Percentiles rank a stretch among this genome's conserved stretches.
Conservation (phyloP, 2,329 filamentous ascomycete species). For the Fusarium sp. region DNA sequence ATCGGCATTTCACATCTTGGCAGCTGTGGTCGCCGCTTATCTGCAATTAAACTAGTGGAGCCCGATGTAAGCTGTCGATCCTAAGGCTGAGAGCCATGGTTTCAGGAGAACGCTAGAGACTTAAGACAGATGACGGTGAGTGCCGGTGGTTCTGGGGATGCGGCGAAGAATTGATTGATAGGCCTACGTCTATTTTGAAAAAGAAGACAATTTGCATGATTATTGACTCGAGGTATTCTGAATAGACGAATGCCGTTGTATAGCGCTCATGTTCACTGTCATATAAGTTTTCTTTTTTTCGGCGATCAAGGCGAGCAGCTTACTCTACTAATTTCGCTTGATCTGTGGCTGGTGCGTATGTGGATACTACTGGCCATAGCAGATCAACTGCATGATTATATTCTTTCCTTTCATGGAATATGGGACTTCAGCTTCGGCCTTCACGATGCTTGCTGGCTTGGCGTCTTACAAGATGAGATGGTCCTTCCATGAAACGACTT, state of each 20-base stretch:
- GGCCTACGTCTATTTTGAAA: no score
- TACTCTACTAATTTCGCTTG: background rate
- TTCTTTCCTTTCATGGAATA: background rate
- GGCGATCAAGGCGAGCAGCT: background rate
- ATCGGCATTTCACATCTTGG: background rate
- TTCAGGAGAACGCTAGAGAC: background rate
- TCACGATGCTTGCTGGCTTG: background rate
- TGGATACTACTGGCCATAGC: background rate
- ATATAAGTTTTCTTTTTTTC: no score
- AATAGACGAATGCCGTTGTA: no score
- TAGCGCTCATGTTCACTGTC: no score
- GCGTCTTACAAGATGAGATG: background rate
- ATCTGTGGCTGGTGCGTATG: rapidly evolving
- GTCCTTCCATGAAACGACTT: rapidly evolving
- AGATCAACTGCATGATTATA: background rate
- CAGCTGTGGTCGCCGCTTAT: slow-evolving; percentile 7
- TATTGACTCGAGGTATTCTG: no score
- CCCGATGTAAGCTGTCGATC: slow-evolving; percentile 8
- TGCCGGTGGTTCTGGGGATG: background rate
- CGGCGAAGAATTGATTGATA: background rate
- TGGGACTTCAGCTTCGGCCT: background rate
- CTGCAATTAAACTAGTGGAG: slow-evolving; percentile 3
- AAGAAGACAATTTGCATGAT: no score
- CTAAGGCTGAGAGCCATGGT: background rate
- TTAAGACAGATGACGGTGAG: background rate